These are phyloP conservation scores for Lipomyces yamanashiensis DNA, from an alignment of 805 yeast species.

Conservation along the genomic window DNA sequence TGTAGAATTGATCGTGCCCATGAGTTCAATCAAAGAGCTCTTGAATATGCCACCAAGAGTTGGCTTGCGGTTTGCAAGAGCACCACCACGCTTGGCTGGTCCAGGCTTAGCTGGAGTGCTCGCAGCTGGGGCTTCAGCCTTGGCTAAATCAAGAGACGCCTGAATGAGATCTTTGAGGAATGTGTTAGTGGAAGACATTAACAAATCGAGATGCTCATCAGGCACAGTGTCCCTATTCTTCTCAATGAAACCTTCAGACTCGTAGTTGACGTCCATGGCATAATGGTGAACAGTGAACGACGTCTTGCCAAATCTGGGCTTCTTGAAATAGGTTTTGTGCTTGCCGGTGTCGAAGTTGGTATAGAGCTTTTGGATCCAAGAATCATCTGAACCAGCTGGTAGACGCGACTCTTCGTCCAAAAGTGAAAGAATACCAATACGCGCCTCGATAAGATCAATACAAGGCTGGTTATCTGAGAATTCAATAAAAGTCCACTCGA, in stretches of 20 bases:
- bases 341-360: conserved; percentile 63
- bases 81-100: conserved; percentile 44
- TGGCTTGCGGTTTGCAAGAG: conserved; percentile 70
- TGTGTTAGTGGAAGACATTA: conserved; percentile 68
- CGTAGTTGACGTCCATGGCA: conserved; percentile 92
- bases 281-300: conserved; percentile 91
- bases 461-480: conserved; percentile 97
- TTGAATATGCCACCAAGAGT: conserved; percentile 95
- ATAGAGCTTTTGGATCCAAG: conserved; percentile 90
- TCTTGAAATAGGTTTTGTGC: conserved; percentile 74
- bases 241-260: conserved; percentile 92
- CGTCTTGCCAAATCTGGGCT: conserved; percentile 91
- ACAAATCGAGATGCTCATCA: conserved; percentile 88
- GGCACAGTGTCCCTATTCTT: conserved; percentile 97
- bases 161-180: conserved; percentile 68
- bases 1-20: conserved; percentile 90
- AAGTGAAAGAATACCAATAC: conserved; percentile 82
- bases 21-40: conserved; percentile 85
- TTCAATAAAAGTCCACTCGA: conserved; percentile 95
- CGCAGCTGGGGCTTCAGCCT: conserved; percentile 37
- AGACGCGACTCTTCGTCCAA: conserved; percentile 94
- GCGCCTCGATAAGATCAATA: conserved; percentile 86
- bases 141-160: conserved; percentile 50
- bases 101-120: conserved; percentile 46
- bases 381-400: conserved; percentile 90